These are phyloP conservation scores for Tolypocladium album DNA, from an alignment of 2,329 filamentous ascomycete species.

Conservation along the genomic window DNA sequence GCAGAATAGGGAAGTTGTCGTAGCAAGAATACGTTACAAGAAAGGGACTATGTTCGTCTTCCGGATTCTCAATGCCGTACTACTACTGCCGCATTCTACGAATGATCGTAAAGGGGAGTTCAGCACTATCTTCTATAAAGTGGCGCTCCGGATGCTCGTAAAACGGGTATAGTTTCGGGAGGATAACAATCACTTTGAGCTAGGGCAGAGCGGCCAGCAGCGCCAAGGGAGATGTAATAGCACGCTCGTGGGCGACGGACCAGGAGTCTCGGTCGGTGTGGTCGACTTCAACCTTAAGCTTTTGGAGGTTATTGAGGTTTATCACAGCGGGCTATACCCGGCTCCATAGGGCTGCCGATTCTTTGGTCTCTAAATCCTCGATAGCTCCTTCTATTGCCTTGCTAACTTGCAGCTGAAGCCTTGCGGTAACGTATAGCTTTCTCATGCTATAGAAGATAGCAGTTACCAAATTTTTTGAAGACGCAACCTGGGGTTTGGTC, in stretches of 20 bases:
- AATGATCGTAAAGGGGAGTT: not conserved
- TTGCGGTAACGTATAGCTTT: not conserved
- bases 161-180: not conserved
- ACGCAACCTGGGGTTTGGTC: not conserved
- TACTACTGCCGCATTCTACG: not conserved
- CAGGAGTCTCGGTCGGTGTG: not conserved
- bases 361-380: not conserved
- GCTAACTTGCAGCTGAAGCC: not conserved
- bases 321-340: not conserved
- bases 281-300: not conserved
- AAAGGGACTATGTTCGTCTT: not conserved
- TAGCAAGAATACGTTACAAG: not conserved
- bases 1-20: not conserved
- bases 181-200: not conserved
- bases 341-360: not conserved
- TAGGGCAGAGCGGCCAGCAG: not conserved
- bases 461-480: not conserved
- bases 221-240: not conserved
- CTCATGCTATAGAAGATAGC: not conserved
- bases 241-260: not conserved
- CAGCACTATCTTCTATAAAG: not conserved
- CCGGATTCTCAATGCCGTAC: not conserved
- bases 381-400: not conserved
- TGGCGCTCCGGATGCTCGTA: not conserved
- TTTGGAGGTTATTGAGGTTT: not conserved